Evolutionary conservation across 768 basidiomycete species (phyloP).

Genomic region (Suillus ampliporus): DNA sequence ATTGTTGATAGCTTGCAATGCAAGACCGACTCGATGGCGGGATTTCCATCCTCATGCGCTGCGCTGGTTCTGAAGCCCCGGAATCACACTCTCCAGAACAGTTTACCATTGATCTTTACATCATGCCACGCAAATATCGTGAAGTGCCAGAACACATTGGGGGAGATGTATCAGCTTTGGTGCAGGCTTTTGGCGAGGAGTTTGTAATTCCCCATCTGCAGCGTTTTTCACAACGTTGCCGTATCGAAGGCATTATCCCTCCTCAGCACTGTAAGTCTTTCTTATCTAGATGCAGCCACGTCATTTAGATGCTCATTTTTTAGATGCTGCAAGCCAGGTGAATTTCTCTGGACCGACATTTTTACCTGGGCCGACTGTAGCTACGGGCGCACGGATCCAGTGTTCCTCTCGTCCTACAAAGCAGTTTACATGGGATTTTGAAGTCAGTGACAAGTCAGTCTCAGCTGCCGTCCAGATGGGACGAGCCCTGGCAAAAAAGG

Average conservation of each 20-base stretch:
- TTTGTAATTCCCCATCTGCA: slow-evolving; percentile 13
- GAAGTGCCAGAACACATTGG: too few relatives aligned
- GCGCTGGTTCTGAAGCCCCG: too few relatives aligned
- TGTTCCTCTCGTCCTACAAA: background rate
- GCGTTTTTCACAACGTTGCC: slow-evolving; percentile 7
- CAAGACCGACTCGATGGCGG: too few relatives aligned
- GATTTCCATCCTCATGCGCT: too few relatives aligned
- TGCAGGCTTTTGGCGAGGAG: slow-evolving; percentile 8
- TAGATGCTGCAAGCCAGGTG: background rate
- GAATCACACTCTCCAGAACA: too few relatives aligned
- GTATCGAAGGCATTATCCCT: slow-evolving; percentile 1
- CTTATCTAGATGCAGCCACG: background rate
- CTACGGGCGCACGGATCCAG: background rate
- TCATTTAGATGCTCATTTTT: background rate
- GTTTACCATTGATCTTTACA: too few relatives aligned
- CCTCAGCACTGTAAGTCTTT: background rate
- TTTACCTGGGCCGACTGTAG: background rate
- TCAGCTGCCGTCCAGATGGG: background rate
- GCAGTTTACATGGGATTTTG: background rate
- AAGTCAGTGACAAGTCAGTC: background rate
- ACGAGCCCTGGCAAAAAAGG: too few relatives aligned
- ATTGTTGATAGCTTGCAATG: too few relatives aligned
- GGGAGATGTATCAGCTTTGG: too few relatives aligned
- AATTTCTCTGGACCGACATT: background rate
- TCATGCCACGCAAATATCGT: too few relatives aligned